Evolutionary conservation across 2,329 filamentous ascomycete genomes (phyloP), one percentile per base, ranked within the genome.

Genomic region (Furcasterigmium sp.): DNA sequence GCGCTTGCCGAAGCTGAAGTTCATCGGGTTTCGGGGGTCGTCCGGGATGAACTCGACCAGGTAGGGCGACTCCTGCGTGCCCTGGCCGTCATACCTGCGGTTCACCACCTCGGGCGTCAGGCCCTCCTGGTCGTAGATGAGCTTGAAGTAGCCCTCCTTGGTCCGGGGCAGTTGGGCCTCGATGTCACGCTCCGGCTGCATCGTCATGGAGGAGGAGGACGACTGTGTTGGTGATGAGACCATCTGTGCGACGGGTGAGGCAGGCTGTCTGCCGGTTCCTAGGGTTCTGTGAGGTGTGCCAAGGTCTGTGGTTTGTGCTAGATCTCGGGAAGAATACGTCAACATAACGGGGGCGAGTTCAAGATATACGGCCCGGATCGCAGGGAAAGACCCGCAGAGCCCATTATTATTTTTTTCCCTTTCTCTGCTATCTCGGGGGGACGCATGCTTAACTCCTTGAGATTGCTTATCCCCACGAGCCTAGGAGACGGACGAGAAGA

Each of bases 11-110:
- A 55, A 46, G 9, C 72, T 63, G 53, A 80, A 85, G 39, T 68
- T 67, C 70, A 84, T 75, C 1, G 85, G 82, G 59, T 89, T 85
- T 50, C 78, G 75, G 9, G 76, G 73, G 57, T 90, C 85, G 41
- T 79, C 61, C 15, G 77, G 73, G 18, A 87, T 73, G 64, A 83
- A 90, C 43, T 79, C 76, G 50, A 89, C 83, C 25, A 81, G 63
- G 50, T 77, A 89, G 1, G 85, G 85, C 32, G 83, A 78, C 35
- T 84, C 77, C 8, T 70, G 58, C 2, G 84, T 89, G 46, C 85
- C 85, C 11, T 72, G 60, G 20, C 82, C 82, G 14, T 62, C 56
- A 52, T 84, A 86, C 3, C 63, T 58, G 58, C 77, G 68, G 40
- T 75, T 65, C 37, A 82, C 61, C 8, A 83, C 74, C 42, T 74